Evolutionary conservation across 495 filamentous ascomycete genomes (phyloP), one percentile per base, ranked within the genome.

Genomic region (Tuber aestivum): DNA sequence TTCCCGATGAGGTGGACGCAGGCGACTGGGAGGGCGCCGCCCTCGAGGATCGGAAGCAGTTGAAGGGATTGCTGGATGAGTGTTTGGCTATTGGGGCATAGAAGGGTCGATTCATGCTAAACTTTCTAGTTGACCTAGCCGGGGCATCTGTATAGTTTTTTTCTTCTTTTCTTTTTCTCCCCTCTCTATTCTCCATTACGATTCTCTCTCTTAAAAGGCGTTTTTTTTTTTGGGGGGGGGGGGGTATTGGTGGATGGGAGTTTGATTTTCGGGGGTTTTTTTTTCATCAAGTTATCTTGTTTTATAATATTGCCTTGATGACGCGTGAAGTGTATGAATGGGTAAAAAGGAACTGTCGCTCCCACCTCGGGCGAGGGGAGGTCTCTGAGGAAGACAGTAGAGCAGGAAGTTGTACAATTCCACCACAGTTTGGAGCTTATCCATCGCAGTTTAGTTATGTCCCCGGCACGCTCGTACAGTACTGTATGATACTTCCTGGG

Each of bases 1-100:
- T 92, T 37, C 92, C 91, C 32, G 81, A 91, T 72, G 91, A 93
- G 75, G 88, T 87, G 41, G 87, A 87, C 8, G 88, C 90, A 32
- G 88, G 84, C 73, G 85, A 86, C 8, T 97, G 94, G 94, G 91
- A 93, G 77, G 94, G 94, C 8, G 90, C 88, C 40, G 87, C 87
- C 23, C 72, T 82, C 5, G 83, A 85, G 41, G 93, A 95, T 79
- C 86, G 87, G 41, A 86, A 88, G 70, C 87, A 89, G 40, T 84
- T 97, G 76, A 88, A 91, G 77, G 86, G 85, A 37, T 85, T 95
- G 69, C 84, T 97, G 74, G 94, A 97, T 78, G 81, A 83, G 41
- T 83, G 81, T 71, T 74, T 83, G 32, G 75, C 81, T 23, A 73
- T 79, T 21, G 81, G 81, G 12, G 72, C 72, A 72, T 79, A 69